Evolutionary conservation across 352 stramenopile species (phyloP), one percentile per base, ranked within the genome.

Genomic region (Globisporangium middletonii): DNA sequence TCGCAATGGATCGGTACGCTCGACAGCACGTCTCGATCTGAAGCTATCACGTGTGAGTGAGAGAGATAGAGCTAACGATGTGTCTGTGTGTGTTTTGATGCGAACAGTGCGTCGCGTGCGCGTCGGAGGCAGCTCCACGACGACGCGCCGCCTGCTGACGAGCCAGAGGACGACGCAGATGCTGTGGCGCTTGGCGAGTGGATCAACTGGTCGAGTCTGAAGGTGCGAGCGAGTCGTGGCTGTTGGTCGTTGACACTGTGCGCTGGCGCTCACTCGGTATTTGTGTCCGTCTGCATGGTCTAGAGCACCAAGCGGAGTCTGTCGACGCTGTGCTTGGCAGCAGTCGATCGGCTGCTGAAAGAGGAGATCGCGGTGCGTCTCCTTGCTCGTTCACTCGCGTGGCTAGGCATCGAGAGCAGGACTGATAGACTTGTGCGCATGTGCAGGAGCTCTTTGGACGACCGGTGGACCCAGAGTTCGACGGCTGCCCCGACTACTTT

Each of bases 401-500:
- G 9, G 33, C 33, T 9, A 13, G 33, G 6, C 1, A 9, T 38
- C 33, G 33, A 38, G 33, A 38, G 7, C 5, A 9, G 9, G 33
- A 38, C 23, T 23, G 23, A 23, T 23, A 23, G 23, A 23, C 23
- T 23, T 23, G 23, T 23, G 23, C 35, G 35, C 35, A 41, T 41
- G 15, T 19, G 15, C 59, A 94, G 81, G 73, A 92, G 52, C 65
- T 93, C 11, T 96, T 96, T 67, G 71, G 82, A 47, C 83, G 85
- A 19, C 87, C 87, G 2, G 87, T 96, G 13, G 75, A 95, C 68
- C 84, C 86, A 0, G 79, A 83, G 56, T 67, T 83, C 41, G 82
- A 95, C 63, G 83, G 83, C 33, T 94, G 86, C 69, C 83, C 83
- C 9, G 83, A 93, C 59, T 96, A 96, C 55, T 72, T 93, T 46